Conservation (phyloP, 768 basidiomycete genomes). For the Amanita molliuscula region DNA sequence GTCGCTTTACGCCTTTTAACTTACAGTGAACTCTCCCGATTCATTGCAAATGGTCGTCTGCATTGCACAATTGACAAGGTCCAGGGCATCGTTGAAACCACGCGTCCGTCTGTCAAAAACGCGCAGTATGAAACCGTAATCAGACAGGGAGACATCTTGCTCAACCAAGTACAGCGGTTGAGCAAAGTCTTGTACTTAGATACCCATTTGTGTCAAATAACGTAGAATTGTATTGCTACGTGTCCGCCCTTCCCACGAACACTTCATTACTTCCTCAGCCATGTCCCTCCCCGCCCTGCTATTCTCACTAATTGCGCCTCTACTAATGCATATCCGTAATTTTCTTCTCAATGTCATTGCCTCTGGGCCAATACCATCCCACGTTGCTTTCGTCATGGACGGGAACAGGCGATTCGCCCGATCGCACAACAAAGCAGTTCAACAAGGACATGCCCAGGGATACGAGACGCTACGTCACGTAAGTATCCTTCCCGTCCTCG, state of each 20-base stretch:
- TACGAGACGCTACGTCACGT: conserved; percentile 75
- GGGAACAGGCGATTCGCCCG: conserved; percentile 91
- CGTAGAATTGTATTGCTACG: conserved; percentile 3
- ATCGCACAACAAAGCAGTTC: conserved; percentile 48
- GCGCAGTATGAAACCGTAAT: conserved; percentile 91
- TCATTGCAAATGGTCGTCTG: conserved; percentile 81
- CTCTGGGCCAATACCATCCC: conserved; percentile 77
- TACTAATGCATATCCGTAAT: conserved; percentile 18
- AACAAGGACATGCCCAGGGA: conserved; percentile 78
- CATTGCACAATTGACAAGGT: conserved; percentile 92
- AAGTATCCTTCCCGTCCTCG: conserved; percentile 16
- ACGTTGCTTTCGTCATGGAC: conserved; percentile 96
- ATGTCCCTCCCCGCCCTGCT: conserved; percentile 1
- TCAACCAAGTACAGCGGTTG: conserved; percentile 81
- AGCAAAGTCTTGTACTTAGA: conserved; percentile 75
- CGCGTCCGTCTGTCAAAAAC: conserved; percentile 55
- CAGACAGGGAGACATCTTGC: conserved; percentile 81
- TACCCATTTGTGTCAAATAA: background rate
- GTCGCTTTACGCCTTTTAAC: background rate
- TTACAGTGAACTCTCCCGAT: conserved; percentile 75
- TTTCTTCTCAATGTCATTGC: conserved; percentile 58
- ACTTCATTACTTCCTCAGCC: background rate
- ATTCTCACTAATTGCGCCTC: background rate
- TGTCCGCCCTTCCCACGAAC: background rate
- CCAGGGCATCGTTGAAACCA: conserved; percentile 89